Percentiles rank a stretch among this genome's conserved stretches.
Evolutionary conservation across 176 grass and related monocot species (phyloP).

Genomic region (Avena atlantica): DNA sequence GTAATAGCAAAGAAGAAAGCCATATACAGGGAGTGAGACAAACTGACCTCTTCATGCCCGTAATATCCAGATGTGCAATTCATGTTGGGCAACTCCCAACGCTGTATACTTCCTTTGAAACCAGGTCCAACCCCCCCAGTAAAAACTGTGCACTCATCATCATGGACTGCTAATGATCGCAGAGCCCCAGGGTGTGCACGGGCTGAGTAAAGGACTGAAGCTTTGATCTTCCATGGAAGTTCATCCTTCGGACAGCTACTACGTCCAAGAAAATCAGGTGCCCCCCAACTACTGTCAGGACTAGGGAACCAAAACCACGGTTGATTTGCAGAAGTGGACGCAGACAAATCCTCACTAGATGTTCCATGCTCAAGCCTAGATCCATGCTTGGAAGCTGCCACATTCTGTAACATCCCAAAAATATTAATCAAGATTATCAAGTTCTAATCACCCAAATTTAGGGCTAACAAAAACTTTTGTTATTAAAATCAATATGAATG

Average conservation of each 20-base stretch:
- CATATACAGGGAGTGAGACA: conserved; percentile 23
- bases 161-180: conserved; percentile 68
- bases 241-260: conserved; percentile 65
- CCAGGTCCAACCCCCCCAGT: conserved; percentile 94
- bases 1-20: conserved; percentile 24
- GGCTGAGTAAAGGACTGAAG: conserved; percentile 72
- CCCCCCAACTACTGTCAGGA: conserved; percentile 64
- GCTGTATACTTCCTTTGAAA: conserved; percentile 92
- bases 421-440: too few relatives aligned
- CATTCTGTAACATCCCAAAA: not conserved
- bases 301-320: conserved; percentile 96
- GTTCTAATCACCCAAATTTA: too few relatives aligned
- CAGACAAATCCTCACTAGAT: conserved; percentile 45
- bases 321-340: conserved; percentile 55
- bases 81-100: conserved; percentile 87
- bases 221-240: conserved; percentile 81
- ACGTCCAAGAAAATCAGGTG: conserved; percentile 77
- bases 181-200: conserved; percentile 85
- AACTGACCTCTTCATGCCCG: conserved; percentile 92
- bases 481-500: too few relatives aligned
- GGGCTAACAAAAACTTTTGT: too few relatives aligned
- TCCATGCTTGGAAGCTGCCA: conserved; percentile 48
- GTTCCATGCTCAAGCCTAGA: conserved; percentile 51
- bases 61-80: conserved; percentile 94
- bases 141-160: conserved; percentile 89